Evolutionary conservation across 306 rosid species (phyloP).

Genomic region (Cucurbita moschata): DNA sequence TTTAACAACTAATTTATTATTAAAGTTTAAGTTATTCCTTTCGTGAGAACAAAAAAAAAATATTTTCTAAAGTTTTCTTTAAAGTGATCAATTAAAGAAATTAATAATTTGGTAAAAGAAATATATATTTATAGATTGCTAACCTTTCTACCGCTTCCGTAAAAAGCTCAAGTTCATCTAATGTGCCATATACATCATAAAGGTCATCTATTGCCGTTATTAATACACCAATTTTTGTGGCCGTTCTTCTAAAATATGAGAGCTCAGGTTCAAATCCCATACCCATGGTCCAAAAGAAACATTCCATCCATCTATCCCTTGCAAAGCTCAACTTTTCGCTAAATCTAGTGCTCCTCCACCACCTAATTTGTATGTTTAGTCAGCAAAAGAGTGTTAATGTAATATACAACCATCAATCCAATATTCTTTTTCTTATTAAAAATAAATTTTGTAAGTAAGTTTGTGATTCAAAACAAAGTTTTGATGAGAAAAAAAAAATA

Average conservation of each 20-base stretch:
- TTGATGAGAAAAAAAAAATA: no score
- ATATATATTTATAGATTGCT: no score
- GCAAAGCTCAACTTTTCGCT: background rate
- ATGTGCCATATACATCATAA: background rate
- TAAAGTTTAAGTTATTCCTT: no score
- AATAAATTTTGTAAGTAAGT: no score
- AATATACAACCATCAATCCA: background rate
- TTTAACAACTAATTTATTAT: no score
- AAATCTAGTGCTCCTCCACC: background rate
- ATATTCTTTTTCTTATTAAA: no score
- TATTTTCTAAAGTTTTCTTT: no score
- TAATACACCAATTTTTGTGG: background rate
- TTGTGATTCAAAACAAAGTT: no score
- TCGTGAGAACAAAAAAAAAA: no score
- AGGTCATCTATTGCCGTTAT: background rate
- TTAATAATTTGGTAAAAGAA: no score
- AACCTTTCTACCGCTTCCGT: background rate
- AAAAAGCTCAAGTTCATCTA: background rate
- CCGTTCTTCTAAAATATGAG: background rate
- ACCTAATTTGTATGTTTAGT: background rate
- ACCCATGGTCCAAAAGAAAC: constrained; percentile 12
- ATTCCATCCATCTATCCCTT: background rate
- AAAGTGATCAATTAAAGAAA: no score
- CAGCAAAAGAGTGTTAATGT: no score
- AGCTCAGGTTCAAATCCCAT: background rate